These are phyloP conservation scores for Saccharum hybrid DNA, from an alignment of 202 grass and related monocot species.

Conservation along the genomic window DNA sequence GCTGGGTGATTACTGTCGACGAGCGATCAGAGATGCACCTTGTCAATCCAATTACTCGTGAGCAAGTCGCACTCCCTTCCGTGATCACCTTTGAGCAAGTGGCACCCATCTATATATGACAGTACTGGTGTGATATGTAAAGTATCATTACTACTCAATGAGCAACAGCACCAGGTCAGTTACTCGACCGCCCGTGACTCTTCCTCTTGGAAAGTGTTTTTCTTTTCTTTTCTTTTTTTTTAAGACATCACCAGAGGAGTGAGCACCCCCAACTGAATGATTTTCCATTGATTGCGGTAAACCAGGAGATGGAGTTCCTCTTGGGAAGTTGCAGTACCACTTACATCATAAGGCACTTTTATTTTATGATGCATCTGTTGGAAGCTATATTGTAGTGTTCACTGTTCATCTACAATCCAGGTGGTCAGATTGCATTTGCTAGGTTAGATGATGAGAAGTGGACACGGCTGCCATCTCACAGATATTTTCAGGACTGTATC, in stretches of 20 bases:
- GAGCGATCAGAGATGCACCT: neutral
- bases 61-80: neutral
- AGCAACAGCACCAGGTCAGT: neutral
- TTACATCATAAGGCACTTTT: neutral
- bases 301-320: neutral
- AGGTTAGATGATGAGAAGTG: neutral
- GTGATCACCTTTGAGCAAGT: neutral
- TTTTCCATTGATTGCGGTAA: no score
- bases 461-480: neutral
- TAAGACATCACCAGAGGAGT: no score
- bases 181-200: neutral
- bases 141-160: neutral
- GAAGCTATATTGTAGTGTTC: neutral
- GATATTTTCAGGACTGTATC: neutral
- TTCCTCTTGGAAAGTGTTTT: neutral
- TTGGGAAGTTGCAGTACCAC: neutral
- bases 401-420: neutral
- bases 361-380: neutral
- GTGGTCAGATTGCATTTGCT: slow-evolving; percentile 1
- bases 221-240: no score
- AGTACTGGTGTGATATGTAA: neutral
- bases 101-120: neutral
- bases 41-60: neutral
- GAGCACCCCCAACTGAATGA: no score
- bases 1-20: neutral